Conservation (phyloP, 371 early-diverging fungal species). For the Rhizopus microsporus region DNA sequence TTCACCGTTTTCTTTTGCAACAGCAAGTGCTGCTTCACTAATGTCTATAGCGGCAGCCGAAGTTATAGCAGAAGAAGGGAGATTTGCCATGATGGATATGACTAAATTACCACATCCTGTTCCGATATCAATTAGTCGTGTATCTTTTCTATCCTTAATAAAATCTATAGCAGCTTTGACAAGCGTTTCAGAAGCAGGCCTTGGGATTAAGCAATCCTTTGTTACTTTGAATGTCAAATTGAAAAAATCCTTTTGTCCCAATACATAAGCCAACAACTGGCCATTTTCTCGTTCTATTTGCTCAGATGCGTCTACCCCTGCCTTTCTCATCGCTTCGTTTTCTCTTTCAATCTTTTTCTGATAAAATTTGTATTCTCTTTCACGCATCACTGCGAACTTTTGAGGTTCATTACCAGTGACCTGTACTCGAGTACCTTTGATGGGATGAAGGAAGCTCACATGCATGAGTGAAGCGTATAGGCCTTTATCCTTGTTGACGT, state of each 20-base stretch:
- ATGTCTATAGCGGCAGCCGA: constrained; percentile 70
- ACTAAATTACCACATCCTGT: constrained; percentile 78
- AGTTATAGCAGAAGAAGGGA: constrained; percentile 10
- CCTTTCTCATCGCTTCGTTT: constrained; percentile 46
- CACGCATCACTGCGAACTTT: constrained; percentile 54
- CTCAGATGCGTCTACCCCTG: constrained; percentile 27
- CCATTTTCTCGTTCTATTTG: constrained; percentile 38
- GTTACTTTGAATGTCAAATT: constrained; percentile 60
- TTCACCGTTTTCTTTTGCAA: constrained; percentile 53
- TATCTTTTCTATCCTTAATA: not conserved
- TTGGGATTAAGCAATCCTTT: constrained; percentile 70
- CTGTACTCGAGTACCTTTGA: constrained; percentile 11
- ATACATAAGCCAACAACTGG: constrained; percentile 58
- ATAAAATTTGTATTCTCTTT: constrained; percentile 64
- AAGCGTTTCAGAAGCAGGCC: constrained; percentile 68
- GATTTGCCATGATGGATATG: constrained; percentile 52
- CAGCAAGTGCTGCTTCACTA: constrained; percentile 54
- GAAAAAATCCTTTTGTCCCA: constrained; percentile 63
- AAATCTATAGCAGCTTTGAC: constrained; percentile 45
- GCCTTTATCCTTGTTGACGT: constrained; percentile 68
- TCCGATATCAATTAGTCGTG: constrained; percentile 67
- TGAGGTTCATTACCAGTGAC: constrained; percentile 40
- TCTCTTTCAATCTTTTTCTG: constrained; percentile 48
- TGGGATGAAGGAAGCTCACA: constrained; percentile 51
- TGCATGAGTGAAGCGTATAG: constrained; percentile 51